Evolutionary conservation across 1,284 basidiomycete genomes (phyloP), one percentile per base, ranked within the genome.

Genomic region (Rhodotorula sp.): DNA sequence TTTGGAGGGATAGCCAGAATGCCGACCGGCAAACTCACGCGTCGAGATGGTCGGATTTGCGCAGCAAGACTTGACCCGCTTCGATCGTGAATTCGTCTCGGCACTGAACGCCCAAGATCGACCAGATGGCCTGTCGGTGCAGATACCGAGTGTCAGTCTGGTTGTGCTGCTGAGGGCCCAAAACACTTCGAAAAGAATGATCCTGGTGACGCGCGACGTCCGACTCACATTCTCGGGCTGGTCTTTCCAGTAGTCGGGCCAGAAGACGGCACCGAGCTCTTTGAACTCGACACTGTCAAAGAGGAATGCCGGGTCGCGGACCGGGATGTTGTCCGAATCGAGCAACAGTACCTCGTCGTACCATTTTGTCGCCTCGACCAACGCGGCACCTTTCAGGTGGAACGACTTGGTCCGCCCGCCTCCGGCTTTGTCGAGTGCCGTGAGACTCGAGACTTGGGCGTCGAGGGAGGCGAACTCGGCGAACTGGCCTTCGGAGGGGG

Each of bases 71-170:
- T 71, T 84, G 83, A 0, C 83, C 83, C 4, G 82, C 80, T 71
- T 84, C 83, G 56, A 73, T 70, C 68, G 84, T 83, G 82, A 82
- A 84, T 70, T 84, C 83, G 73, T 84, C 82, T 24, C 84, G 76
- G 74, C 84, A 85, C 66, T 83, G 81, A 5, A 83, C 80, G 44
- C 83, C 83, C 58, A 82, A 77, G 67, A 84, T 80, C 2, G 80
- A 78, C 83, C 83, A 84, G 55, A 84, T 81, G 0, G 81, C 81
- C 65, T 83, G 81, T 55, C n/a, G 30, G 37, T 7, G n/a, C 15
- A 49, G 12, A 45, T 4, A 24, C 1, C 4, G 3, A 5, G 12
- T n/a, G 24, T n/a, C n/a, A n/a, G n/a, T n/a, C n/a, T n/a, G 51
- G 12, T 6, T 12, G 24, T n/a, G 15, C 51, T n/a, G 45, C 10